Evolutionary conservation across 192 early-diverging fungal genomes (phyloP), one percentile per base, ranked within the genome.

Genomic region (Mortierella claussenii): DNA sequence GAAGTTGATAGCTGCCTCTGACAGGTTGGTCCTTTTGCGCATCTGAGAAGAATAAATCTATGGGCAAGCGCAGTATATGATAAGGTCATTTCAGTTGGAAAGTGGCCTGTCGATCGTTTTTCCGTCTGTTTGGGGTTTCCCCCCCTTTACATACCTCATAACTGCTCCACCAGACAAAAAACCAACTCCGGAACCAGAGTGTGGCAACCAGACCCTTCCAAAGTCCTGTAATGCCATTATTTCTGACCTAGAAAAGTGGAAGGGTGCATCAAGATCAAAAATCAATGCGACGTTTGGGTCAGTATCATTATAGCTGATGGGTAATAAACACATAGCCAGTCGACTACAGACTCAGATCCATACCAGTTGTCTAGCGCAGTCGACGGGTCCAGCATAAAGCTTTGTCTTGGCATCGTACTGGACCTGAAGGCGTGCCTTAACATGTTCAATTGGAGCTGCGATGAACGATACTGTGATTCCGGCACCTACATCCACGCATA

Each of bases 151-250:
- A 12, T 58, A 87, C 80, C 69, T 87, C 81, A 47, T 89, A 89
- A 10, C 82, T 84, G 34, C 83, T 71, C 86, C 88, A 67, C 73
- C 73, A 76, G 57, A 76, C 50, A 82, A 96, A 97, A 79, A 96
- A 98, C 65, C 89, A 83, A 52, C 82, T 91, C 46, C 97, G 86
- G 71, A 95, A 95, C 43, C 90, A 60, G 61, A 98, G 83, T n/a
- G 93, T 96, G 18, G 91, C 90, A 0, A 80, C 65, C 24, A 98
- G 84, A 7, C 97, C 97, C 46, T 92, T 90, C 87, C 90, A 98
- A 10, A 97, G 69, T 7, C 93, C 95, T 42, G 82, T 70, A 15
- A 91, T 44, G 2, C 97, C 96, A 78, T 97, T 93, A 28, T 90
- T 90, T 40, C 69, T 64, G 11, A 92, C 78, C 85, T 92, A 74